Conservation (phyloP, 805 yeast genomes). For the Candida michaelii region DNA sequence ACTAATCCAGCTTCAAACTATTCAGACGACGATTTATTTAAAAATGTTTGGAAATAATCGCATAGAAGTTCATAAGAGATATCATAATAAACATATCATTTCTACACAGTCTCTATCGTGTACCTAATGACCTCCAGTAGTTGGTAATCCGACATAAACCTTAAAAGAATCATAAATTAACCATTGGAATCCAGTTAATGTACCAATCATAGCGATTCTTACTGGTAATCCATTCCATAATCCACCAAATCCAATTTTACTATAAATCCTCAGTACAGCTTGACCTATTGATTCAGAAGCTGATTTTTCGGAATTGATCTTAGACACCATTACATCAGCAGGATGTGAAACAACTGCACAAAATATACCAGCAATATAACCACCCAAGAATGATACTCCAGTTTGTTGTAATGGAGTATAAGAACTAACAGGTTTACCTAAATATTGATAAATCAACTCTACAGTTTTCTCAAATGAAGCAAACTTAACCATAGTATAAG, state of each 20-base stretch:
- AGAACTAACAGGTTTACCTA: constrained; percentile 72
- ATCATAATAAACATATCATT: not conserved
- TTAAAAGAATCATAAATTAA: constrained; percentile 93
- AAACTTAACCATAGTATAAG: constrained; percentile 98
- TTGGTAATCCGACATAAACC: constrained; percentile 91
- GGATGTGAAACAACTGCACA: constrained; percentile 97
- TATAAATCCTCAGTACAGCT: constrained; percentile 74
- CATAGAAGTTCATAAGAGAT: not conserved
- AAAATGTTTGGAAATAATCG: constrained; percentile 61
- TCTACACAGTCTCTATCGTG: not conserved
- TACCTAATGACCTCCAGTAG: constrained; percentile 59
- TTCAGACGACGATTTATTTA: constrained; percentile 62
- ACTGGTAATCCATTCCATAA: constrained; percentile 94
- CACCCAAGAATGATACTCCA: constrained; percentile 92
- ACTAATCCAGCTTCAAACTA: not conserved
- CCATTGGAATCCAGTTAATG: constrained; percentile 97
- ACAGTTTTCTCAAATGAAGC: constrained; percentile 93
- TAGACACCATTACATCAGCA: constrained; percentile 98
- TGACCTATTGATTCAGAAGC: constrained; percentile 64
- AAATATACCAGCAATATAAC: constrained; percentile 95
- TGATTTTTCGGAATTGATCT: constrained; percentile 72
- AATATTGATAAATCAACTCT: constrained; percentile 66
- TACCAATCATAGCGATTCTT: constrained; percentile 96
- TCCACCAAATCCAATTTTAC: constrained; percentile 82
- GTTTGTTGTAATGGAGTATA: constrained; percentile 80